These are phyloP conservation scores for Inga oerstediana DNA, from an alignment of 306 rosid species.

Conservation along the genomic window DNA sequence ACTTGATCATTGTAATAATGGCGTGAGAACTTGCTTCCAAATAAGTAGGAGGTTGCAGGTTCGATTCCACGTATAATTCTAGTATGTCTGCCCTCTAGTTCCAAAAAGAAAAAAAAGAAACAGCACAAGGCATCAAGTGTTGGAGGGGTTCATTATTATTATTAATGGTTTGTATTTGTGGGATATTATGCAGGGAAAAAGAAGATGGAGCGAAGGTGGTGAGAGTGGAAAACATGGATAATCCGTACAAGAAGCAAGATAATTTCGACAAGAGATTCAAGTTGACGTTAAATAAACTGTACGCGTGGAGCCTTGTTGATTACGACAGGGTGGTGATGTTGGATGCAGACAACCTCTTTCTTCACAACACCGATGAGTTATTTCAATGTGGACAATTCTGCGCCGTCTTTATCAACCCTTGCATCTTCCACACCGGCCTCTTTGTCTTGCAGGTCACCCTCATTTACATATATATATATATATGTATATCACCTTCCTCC, in stretches of 20 bases:
- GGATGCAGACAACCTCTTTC: conserved; percentile 83
- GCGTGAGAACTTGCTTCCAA: too few species aligned
- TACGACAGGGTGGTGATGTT: conserved; percentile 83
- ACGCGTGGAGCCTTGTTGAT: conserved; percentile 77
- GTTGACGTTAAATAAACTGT: conserved; percentile 71
- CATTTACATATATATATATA: neutral
- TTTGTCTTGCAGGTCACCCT: conserved; percentile 67
- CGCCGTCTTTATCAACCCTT: conserved; percentile 83
- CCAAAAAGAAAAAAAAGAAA: too few species aligned
- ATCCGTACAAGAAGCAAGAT: conserved; percentile 63
- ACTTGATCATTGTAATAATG: too few species aligned
- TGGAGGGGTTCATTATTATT: neutral
- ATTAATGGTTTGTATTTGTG: neutral
- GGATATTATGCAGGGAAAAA: conserved; percentile 44
- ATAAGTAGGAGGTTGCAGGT: too few species aligned
- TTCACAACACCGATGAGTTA: conserved; percentile 68
- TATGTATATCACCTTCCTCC: neutral
- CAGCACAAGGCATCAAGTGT: neutral
- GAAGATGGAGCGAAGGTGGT: conserved; percentile 87
- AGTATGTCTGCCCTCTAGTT: too few species aligned
- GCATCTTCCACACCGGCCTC: conserved; percentile 86
- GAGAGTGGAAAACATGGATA: conserved; percentile 73
- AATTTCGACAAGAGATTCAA: conserved; percentile 71
- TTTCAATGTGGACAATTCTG: conserved; percentile 86
- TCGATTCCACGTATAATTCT: too few species aligned